Base-by-base conservation (phyloP, 805 yeast species). In the Barnettozyma sp. region DNA sequence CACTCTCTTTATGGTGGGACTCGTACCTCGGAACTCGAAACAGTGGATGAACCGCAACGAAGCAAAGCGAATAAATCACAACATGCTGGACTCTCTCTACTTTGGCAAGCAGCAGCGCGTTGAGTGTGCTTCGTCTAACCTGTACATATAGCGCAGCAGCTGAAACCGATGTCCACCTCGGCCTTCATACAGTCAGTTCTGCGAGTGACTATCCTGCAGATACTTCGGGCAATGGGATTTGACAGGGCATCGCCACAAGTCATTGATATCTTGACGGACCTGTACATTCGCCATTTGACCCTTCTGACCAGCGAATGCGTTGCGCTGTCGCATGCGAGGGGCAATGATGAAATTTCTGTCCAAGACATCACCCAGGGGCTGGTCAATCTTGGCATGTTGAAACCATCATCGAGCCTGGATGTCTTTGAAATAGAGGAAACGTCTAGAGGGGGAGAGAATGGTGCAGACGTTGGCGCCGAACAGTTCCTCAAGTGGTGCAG, bases 161-260 rank as follows among this genome's bases (percentile, higher is more conserved):
- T n/a, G n/a, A n/a, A n/a, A n/a, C 10, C 18, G 16, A 39, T 27
- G 33, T 22, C 21, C 22, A 14, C 23, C 15, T 14, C 15, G 4
- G 19, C 11, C 3, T 27, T 36, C 15, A 8, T 32, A 24, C 23
- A 33, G 12, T 18, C 36, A 7, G 18, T 37, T 5, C 24, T 37
- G 11, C 28, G 34, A 7, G 10, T 37, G 14, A 29, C 37, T 2
- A 17, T 37, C 5, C 36, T 37, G 4, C 22, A 80, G 59, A 62
- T 80, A 5, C 67, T 90, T 35, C 76, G 85, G 42, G 76, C 92
- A 0, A 73, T 78, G 21, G 98, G 98, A 0, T 85, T 87, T 50
- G 95, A 85, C 42, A 70, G 77, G 48, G 77, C 88, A 44, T 68
- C 77, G 34, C 83, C 90, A 7, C 65, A 74, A 7, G 72, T 82